Conservation (phyloP, 225 moss, liverwort and hornwort species). For the Physcomitrium patens region DNA sequence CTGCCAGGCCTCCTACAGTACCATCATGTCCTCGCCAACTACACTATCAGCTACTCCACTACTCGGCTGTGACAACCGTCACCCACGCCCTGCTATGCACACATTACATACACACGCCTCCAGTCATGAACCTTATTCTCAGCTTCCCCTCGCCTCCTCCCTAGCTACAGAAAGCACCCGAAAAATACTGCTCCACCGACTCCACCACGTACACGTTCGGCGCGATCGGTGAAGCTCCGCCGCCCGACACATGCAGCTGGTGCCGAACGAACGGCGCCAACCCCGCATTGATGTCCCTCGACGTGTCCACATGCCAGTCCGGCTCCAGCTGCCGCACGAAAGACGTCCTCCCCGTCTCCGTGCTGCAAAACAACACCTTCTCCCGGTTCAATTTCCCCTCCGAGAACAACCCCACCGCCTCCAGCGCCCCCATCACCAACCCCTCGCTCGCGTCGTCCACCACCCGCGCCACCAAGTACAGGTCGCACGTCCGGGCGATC, state of each 20-base stretch:
- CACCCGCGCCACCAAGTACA: constrained; percentile 79
- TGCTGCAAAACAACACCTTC: constrained; percentile 87
- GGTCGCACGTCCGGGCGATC: constrained; percentile 73
- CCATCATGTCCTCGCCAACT: no score
- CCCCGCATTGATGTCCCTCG: constrained; percentile 39
- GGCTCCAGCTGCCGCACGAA: constrained; percentile 93
- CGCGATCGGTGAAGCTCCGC: constrained; percentile 74
- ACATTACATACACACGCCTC: constrained; percentile 23
- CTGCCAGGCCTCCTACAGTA: no score
- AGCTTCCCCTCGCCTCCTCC: neutral
- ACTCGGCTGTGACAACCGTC: neutral
- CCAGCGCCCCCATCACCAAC: constrained; percentile 68
- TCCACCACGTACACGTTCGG: constrained; percentile 82
- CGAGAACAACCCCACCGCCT: constrained; percentile 73
- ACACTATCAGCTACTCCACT: no score
- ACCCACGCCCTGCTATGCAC: constrained; percentile 32
- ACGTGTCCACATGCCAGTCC: constrained; percentile 89
- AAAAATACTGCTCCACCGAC: constrained; percentile 83
- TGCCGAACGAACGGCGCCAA: constrained; percentile 86
- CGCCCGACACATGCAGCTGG: constrained; percentile 72
- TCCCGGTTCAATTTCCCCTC: constrained; percentile 79
- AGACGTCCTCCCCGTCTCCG: constrained; percentile 76
- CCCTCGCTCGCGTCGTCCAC: constrained; percentile 81
- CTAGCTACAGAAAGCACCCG: constrained; percentile 47
- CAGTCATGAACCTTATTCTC: constrained; percentile 22